Conservation (phyloP, 2,329 filamentous ascomycete genomes). For the Fusarium gaditjirri region DNA sequence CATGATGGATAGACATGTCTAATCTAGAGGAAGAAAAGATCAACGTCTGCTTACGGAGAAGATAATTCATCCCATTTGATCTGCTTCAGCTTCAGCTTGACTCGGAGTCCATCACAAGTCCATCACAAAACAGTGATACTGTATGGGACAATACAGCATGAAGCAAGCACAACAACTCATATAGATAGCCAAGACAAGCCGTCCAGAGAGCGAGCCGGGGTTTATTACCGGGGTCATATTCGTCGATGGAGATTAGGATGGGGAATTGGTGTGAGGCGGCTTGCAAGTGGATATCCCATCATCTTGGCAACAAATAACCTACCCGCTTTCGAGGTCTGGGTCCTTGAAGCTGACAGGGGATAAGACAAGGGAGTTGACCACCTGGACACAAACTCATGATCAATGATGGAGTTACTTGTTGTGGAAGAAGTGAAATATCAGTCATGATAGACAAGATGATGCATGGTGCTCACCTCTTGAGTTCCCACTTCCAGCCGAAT, state of each 20-base stretch:
- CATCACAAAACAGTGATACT: not conserved
- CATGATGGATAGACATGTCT: constrained; percentile 22
- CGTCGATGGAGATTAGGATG: constrained; percentile 32
- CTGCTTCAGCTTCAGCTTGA: constrained; percentile 3
- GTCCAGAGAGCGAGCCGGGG: constrained; percentile 16
- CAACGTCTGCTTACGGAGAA: constrained; percentile 4
- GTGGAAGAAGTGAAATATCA: not conserved
- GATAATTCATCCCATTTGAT: not conserved
- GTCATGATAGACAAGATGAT: not conserved
- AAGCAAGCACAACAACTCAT: not conserved
- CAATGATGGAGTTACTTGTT: not conserved
- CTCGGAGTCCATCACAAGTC: no score
- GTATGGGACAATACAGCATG: constrained; percentile 1
- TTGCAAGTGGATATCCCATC: constrained; percentile 22
- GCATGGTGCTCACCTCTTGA: not conserved
- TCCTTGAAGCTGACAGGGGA: constrained; percentile 20
- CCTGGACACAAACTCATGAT: constrained; percentile 17
- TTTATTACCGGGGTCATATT: constrained; percentile 6
- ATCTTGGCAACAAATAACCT: constrained; percentile 24
- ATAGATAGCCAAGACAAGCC: not conserved
- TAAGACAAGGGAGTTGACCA: constrained; percentile 14
- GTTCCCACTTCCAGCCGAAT: not conserved
- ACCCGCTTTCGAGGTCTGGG: constrained; percentile 17
- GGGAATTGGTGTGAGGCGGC: constrained; percentile 35
- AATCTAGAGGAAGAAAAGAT: constrained; percentile 30